phyloP scores from a whole-genome alignment of 2,329 filamentous ascomycete species.

The Monosporascus sp. region DNA sequence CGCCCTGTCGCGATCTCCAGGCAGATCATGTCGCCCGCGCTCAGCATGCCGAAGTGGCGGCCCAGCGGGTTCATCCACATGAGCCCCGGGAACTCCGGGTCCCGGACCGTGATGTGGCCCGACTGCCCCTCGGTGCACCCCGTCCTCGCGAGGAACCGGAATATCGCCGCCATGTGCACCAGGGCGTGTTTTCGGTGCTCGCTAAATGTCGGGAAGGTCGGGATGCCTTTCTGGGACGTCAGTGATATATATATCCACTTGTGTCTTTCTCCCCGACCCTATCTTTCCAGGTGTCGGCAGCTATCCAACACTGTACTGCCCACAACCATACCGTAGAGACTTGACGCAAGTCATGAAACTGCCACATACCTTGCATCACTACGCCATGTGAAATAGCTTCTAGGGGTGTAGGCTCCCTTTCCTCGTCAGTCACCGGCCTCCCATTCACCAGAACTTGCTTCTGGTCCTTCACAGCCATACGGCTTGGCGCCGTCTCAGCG shows the following conservation, averaged over 20 bases:
- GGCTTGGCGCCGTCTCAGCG: slow-evolving; percentile 16
- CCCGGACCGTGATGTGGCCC: slow-evolving; percentile 36
- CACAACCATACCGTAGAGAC: background rate
- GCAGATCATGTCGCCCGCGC: slow-evolving; percentile 62
- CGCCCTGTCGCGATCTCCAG: slow-evolving; percentile 54
- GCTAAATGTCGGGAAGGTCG: slow-evolving; percentile 33
- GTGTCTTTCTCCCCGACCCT: too few species aligned
- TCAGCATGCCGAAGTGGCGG: slow-evolving; percentile 60
- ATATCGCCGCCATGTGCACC: slow-evolving; percentile 63
- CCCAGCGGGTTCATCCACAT: slow-evolving; percentile 66
- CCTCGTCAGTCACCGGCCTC: slow-evolving; percentile 3
- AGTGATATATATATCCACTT: too few species aligned
- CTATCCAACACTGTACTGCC: background rate
- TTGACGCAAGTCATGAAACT: too few species aligned
- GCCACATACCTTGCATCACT: slow-evolving; percentile 23
- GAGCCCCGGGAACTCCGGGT: slow-evolving; percentile 21
- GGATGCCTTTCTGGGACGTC: slow-evolving; percentile 31
- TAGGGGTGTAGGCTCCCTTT: slow-evolving; percentile 26
- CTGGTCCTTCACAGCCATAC: slow-evolving; percentile 11
- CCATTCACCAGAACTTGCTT: slow-evolving; percentile 9
- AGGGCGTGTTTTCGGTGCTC: slow-evolving; percentile 58
- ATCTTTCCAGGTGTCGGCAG: background rate
- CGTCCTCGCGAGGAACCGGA: slow-evolving; percentile 62
- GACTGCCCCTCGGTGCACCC: slow-evolving; percentile 65
- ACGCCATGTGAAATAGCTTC: slow-evolving; percentile 33